Evolutionary conservation across 2,329 filamentous ascomycete genomes (phyloP).

Genomic region (Cercospora sp.): DNA sequence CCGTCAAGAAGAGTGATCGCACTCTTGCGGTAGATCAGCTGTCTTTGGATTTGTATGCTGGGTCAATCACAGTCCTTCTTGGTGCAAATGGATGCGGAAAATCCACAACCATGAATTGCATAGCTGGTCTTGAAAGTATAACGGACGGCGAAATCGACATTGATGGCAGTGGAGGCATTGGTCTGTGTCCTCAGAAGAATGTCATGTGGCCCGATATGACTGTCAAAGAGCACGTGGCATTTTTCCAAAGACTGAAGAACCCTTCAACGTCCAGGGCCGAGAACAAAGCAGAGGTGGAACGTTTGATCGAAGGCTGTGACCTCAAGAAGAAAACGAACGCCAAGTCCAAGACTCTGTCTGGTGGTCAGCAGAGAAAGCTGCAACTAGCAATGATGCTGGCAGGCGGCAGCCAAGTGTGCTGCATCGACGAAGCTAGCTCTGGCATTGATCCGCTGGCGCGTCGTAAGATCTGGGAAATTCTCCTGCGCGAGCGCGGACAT

Average conservation of each 20-base stretch:
- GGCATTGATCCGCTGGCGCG: constrained; percentile 82
- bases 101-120: constrained; percentile 83
- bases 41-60: constrained; percentile 22
- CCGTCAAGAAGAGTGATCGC: constrained; percentile 23
- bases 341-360: constrained; percentile 72
- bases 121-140: constrained; percentile 77
- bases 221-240: constrained; percentile 77
- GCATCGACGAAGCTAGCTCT: constrained; percentile 83
- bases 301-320: constrained; percentile 69
- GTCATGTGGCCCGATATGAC: constrained; percentile 89
- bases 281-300: constrained; percentile 57
- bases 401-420: constrained; percentile 77
- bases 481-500: constrained; percentile 74
- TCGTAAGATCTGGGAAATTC: constrained; percentile 88
- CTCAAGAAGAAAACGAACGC: constrained; percentile 70
- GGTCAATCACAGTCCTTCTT: constrained; percentile 45
- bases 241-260: constrained; percentile 78
- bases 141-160: constrained; percentile 76
- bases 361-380: constrained; percentile 84
- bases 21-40: constrained; percentile 26
- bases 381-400: constrained; percentile 92
- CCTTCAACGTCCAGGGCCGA: constrained; percentile 46
- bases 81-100: constrained; percentile 91
- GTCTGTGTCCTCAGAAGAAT: constrained; percentile 89
- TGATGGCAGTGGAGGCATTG: constrained; percentile 74